phyloP scores from a whole-genome alignment of 768 basidiomycete species.

The Rhodotorula taiwanensis region DNA sequence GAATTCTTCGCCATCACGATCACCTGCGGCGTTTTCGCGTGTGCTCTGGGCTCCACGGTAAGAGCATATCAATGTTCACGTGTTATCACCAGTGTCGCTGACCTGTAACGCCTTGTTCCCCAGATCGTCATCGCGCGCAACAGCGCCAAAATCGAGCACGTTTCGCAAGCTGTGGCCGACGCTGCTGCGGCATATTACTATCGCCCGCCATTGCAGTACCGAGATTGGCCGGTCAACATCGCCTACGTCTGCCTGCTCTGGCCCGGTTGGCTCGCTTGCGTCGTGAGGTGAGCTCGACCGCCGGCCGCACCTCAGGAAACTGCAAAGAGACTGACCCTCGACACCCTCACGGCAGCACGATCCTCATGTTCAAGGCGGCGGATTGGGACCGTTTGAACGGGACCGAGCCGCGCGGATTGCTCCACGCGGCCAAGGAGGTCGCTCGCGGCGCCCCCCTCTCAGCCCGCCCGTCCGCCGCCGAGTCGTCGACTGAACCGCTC shows the following conservation, averaged over 20 bases:
- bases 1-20: conserved; percentile 28
- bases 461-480: too few relatives aligned
- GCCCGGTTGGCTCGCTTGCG: conserved; percentile 13
- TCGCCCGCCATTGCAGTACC: conserved; percentile 29
- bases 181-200: conserved; percentile 19
- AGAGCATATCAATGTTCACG: neutral
- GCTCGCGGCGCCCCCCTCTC: too few relatives aligned
- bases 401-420: neutral
- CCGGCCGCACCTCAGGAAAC: too few relatives aligned
- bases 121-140: conserved; percentile 29
- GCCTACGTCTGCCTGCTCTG: conserved; percentile 19
- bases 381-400: conserved; percentile 9
- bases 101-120: too few relatives aligned
- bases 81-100: too few relatives aligned
- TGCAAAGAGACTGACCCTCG: too few relatives aligned
- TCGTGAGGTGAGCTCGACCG: too few relatives aligned
- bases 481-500: too few relatives aligned
- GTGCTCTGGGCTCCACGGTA: conserved; percentile 24
- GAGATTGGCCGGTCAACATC: conserved; percentile 32
- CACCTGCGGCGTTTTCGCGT: conserved; percentile 26
- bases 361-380: conserved; percentile 19
- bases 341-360: conserved; percentile 1
- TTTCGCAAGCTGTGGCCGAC: neutral
- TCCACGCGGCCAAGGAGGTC: too few relatives aligned
- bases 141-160: conserved; percentile 17